Conservation (phyloP, 1,139 yeast genomes). For the Debaryomycetaceae sp. region DNA sequence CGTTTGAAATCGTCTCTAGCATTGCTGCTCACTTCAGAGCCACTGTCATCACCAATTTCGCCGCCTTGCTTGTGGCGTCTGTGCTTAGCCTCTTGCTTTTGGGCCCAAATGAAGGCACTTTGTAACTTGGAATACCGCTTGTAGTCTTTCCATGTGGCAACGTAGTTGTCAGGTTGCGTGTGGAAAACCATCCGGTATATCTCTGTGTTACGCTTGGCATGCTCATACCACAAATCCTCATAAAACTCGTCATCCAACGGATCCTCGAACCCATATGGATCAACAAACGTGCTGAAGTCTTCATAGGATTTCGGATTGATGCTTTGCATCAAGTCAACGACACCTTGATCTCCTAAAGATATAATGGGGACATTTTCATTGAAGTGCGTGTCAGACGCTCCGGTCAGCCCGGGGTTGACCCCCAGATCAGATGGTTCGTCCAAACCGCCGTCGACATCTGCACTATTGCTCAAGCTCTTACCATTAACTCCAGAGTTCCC, state of each 20-base stretch:
- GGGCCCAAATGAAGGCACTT: conserved; percentile 54
- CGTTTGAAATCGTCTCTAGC: too few species aligned
- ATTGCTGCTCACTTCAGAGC: neutral
- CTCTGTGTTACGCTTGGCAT: conserved; percentile 79
- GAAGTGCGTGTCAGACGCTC: neutral
- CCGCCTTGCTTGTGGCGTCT: conserved; percentile 15
- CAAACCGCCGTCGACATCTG: too few species aligned
- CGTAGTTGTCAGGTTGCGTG: conserved; percentile 90
- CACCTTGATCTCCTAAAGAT: conserved; percentile 42
- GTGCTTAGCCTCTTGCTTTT: conserved; percentile 33
- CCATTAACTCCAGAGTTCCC: too few species aligned
- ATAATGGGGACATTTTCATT: conserved; percentile 43
- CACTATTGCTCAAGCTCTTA: too few species aligned
- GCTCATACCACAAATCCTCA: conserved; percentile 83
- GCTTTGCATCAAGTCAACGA: conserved; percentile 38
- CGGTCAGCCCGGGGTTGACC: too few species aligned
- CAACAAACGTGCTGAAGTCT: conserved; percentile 51
- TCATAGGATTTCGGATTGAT: conserved; percentile 29
- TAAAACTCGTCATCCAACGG: conserved; percentile 76
- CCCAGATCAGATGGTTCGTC: too few species aligned
- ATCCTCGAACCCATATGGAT: conserved; percentile 85
- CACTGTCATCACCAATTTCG: conserved; percentile 9
- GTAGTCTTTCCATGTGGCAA: conserved; percentile 84
- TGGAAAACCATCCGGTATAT: conserved; percentile 84
- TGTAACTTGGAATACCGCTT: conserved; percentile 60